A percentile compares a stretch with the other conserved stretches of the same genome.
These are phyloP conservation scores for Vitellaria paradoxa DNA, from an alignment of 179 eudicot species.

Conservation along the genomic window DNA sequence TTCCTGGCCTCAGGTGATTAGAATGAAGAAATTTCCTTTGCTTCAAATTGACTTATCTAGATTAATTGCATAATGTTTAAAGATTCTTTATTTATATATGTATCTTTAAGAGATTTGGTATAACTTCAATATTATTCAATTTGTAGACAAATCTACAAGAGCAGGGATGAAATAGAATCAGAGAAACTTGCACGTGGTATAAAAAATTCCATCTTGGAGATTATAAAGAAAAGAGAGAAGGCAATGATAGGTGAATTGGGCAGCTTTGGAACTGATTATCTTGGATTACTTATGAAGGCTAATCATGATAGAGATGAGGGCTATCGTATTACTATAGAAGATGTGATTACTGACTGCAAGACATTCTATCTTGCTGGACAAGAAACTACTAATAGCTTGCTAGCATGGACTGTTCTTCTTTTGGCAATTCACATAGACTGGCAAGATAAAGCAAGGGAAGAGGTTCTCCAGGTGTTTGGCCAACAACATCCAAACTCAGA, in stretches of 20 bases:
- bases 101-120: background rate
- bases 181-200: constrained; percentile 11
- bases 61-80: no score
- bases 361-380: constrained; percentile 20
- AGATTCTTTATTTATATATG: no score
- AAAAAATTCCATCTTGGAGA: background rate
- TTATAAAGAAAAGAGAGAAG: constrained; percentile 12
- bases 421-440: background rate
- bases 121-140: background rate
- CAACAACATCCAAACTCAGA: no score
- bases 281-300: constrained; percentile 15
- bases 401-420: constrained; percentile 12
- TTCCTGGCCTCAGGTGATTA: no score
- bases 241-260: background rate
- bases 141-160: constrained; percentile 1
- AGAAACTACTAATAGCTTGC: constrained; percentile 11
- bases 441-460: no score
- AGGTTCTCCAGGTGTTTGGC: no score
- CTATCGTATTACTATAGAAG: constrained; percentile 1
- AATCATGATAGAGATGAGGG: constrained; percentile 11
- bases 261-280: constrained; percentile 5
- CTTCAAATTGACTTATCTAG: no score
- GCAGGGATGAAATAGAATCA: constrained; percentile 6
- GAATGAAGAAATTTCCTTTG: no score
- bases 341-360: constrained; percentile 14